Conservation (phyloP, 2,329 filamentous ascomycete genomes). For the Fusarium coffeatum region DNA sequence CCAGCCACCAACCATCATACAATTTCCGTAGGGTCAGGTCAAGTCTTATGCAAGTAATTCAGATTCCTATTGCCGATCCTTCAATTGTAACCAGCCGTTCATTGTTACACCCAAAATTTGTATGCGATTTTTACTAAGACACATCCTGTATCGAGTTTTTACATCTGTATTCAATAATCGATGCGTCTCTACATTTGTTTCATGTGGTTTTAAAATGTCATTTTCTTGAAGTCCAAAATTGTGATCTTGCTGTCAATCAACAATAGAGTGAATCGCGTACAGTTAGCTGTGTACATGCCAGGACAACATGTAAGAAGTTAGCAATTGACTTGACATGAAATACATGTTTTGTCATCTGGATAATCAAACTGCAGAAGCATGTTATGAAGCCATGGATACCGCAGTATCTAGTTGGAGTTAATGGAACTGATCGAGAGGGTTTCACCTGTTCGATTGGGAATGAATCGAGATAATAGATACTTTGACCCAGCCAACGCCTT, state of each 20-base stretch:
- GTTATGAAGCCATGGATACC: background rate
- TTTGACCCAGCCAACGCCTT: background rate
- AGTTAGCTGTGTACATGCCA: background rate
- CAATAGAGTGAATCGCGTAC: background rate
- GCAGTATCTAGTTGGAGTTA: background rate
- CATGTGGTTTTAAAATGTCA: too few relatives aligned
- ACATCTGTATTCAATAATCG: background rate
- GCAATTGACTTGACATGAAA: background rate
- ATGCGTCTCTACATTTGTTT: background rate
- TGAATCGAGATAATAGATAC: background rate
- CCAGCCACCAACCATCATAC: background rate
- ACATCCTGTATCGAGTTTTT: background rate
- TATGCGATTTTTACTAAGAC: background rate
- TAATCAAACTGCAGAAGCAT: rapidly evolving
- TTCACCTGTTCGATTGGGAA: background rate
- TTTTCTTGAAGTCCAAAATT: too few relatives aligned
- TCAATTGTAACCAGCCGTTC: background rate
- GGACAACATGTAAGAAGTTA: background rate
- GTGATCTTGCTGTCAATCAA: background rate
- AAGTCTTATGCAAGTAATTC: background rate
- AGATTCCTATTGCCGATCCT: background rate
- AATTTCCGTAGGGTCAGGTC: background rate
- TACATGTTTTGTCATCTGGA: background rate
- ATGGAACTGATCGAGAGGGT: background rate
- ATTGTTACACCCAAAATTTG: background rate